Evolutionary conservation across 305 asterid species (phyloP), one percentile per base, ranked within the genome.

Genomic region (Fraxinus nigra): DNA sequence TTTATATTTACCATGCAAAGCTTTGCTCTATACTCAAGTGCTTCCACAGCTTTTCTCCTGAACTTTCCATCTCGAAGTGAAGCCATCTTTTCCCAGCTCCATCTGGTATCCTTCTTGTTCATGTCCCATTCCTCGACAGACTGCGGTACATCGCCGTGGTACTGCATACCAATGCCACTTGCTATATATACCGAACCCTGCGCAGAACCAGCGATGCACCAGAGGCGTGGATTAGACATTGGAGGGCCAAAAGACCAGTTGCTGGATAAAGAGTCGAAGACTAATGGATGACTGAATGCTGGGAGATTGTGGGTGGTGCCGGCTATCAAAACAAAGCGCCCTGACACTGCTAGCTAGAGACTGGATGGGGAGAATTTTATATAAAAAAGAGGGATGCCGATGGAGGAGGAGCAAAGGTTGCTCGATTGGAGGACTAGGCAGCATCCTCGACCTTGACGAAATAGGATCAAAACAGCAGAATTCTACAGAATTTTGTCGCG

Each of bases 41-140:
- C 95, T 78, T 91, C 97, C 38, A 84, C 85, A 3, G 94, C 93
- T 82, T 94, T 97, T 77, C 97, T 86, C 76, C 95, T 88, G 73
- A 91, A 90, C 85, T 91, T 89, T 6, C 92, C 95, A 37, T 92
- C 95, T 85, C 85, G 90, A 7, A 84, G 67, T 0, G 80, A 75
- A 7, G 87, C 87, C 82, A 82, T 67, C 43, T 80, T 83, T 22
- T 85, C 91, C 95, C 97, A 92, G 0, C 37, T 79, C 98, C 95
- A 91, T 0, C 82, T 86, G 0, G 2, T 75, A 38, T 84, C 87
- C 38, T 59, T 79, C 76, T 82, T 79, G 3, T 78, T 85, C 87
- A 84, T 77, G 77, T 90, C 91, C 97, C 98, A 92, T 85, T 80
- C 88, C 89, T 91, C 95, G 0, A 92, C 77, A 8, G 92, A 86